A percentile compares a stretch with the other conserved stretches of the same genome.
Evolutionary conservation across 1,284 basidiomycete genomes (phyloP).

Genomic region (Cryptococcus sp.): DNA sequence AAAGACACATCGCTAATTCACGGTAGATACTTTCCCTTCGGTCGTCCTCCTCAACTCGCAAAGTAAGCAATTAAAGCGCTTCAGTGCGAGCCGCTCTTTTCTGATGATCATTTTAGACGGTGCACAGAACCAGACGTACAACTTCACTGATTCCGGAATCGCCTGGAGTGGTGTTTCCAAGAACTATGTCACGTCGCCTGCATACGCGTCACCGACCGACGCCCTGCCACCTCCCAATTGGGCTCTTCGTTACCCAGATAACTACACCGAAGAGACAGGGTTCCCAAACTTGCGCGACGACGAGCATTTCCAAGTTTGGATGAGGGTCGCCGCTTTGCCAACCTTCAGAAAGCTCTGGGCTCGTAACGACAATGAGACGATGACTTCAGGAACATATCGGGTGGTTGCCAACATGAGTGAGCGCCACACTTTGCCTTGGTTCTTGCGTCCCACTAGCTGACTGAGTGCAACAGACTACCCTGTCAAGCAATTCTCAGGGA

Average conservation of each 20-base stretch:
- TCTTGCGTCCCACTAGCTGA: constrained; percentile 4
- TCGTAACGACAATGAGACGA: constrained; percentile 76
- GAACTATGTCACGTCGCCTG: constrained; percentile 70
- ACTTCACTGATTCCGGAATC: constrained; percentile 78
- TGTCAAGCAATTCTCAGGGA: constrained; percentile 85
- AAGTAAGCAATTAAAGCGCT: constrained; percentile 26
- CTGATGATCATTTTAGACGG: constrained; percentile 50
- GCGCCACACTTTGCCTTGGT: constrained; percentile 13
- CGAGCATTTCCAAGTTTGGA: constrained; percentile 99
- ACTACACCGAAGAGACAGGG: constrained; percentile 64
- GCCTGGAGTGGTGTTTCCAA: constrained; percentile 92
- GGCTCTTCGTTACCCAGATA: constrained; percentile 68
- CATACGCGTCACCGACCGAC: constrained; percentile 61
- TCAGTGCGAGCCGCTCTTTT: no score
- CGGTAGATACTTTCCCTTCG: constrained; percentile 72
- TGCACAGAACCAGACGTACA: constrained; percentile 61
- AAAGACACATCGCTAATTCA: constrained; percentile 4
- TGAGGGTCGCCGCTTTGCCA: constrained; percentile 94
- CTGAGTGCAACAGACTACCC: constrained; percentile 73
- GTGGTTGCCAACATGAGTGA: constrained; percentile 79
- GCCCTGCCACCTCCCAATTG: constrained; percentile 95
- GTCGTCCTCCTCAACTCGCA: constrained; percentile 63
- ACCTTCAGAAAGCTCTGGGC: constrained; percentile 95
- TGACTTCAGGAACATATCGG: constrained; percentile 75
- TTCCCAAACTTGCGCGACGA: constrained; percentile 75